A percentile compares a stretch with the other conserved stretches of the same genome.
Evolutionary conservation across 2,329 filamentous ascomycete species (phyloP).

Genomic region (Trichoderma brevicompactum): DNA sequence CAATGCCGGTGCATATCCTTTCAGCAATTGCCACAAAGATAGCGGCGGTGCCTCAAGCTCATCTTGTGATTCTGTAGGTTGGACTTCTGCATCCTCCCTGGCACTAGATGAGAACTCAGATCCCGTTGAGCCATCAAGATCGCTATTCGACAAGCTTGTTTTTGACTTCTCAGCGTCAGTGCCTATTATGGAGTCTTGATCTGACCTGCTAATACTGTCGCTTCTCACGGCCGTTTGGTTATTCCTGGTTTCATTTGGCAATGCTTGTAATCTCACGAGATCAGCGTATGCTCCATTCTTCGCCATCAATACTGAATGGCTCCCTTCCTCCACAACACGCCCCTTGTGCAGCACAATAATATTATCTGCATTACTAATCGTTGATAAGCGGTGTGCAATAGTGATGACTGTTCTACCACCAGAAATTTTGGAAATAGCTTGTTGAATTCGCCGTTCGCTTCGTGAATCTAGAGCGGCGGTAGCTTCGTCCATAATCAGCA

Average conservation of each 20-base stretch:
- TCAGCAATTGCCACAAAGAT: conserved; percentile 3
- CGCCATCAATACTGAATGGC: conserved; percentile 60
- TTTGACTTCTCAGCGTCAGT: neutral
- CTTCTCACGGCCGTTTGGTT: neutral
- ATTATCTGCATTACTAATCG: conserved; percentile 64
- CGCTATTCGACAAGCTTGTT: neutral
- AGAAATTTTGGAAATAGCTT: conserved; percentile 45
- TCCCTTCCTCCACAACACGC: conserved; percentile 63
- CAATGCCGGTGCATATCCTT: conserved; percentile 18
- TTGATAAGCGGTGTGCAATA: conserved; percentile 66
- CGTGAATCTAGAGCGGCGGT: conserved; percentile 57
- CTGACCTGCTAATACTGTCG: neutral
- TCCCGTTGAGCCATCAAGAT: neutral
- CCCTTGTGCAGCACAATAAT: conserved; percentile 69
- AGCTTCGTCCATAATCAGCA: conserved; percentile 70
- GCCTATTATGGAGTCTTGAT: neutral
- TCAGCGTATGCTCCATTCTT: conserved; percentile 54
- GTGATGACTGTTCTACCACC: conserved; percentile 63
- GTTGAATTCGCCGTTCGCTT: conserved; percentile 50
- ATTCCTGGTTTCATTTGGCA: conserved; percentile 22
- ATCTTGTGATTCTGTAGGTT: neutral
- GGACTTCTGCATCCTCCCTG: neutral
- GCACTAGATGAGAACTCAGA: neutral
- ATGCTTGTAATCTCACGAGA: conserved; percentile 45
- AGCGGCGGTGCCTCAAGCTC: neutral